Percentiles rank a stretch among this genome's conserved stretches.
Evolutionary conservation across 2,329 filamentous ascomycete species (phyloP).

Genomic region (Fusarium sp.): DNA sequence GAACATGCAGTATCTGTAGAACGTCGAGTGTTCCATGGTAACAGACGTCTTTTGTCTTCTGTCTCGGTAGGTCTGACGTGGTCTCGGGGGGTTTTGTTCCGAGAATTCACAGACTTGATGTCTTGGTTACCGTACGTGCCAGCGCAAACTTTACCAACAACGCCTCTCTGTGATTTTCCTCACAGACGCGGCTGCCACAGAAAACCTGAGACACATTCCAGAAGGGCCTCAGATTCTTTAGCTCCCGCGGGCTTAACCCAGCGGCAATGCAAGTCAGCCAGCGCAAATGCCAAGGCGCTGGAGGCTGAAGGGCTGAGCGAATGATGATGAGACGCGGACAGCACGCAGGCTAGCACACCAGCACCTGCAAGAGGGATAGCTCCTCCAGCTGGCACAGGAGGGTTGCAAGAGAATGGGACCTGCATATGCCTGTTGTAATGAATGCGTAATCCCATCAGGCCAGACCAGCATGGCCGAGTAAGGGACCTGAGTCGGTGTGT

Average conservation of each 20-base stretch:
- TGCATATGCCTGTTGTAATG: slow-evolving; percentile 5
- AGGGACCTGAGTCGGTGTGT: slow-evolving; percentile 6
- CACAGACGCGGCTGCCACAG: slow-evolving; percentile 1
- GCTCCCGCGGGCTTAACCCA: background rate
- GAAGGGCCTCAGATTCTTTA: slow-evolving; percentile 3
- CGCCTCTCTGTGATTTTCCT: background rate
- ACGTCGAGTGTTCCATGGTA: slow-evolving; percentile 1
- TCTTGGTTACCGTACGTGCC: background rate
- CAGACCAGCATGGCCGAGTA: slow-evolving; percentile 3
- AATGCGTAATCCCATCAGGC: slow-evolving; percentile 15
- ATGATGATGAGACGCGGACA: background rate
- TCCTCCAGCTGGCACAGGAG: background rate
- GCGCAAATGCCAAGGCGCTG: slow-evolving; percentile 1
- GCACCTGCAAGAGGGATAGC: slow-evolving; percentile 8
- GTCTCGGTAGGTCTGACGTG: background rate
- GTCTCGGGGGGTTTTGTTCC: slow-evolving; percentile 1
- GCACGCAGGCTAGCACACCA: background rate
- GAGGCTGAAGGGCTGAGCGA: background rate
- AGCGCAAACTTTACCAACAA: background rate
- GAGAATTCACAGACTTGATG: background rate
- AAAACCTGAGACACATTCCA: slow-evolving; percentile 4
- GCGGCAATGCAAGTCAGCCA: slow-evolving; percentile 14
- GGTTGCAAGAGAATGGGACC: no score
- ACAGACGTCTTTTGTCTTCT: background rate
- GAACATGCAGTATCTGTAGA: background rate